Evolutionary conservation across 495 filamentous ascomycete species (phyloP), one percentile per base, ranked within the genome.

Genomic region (Neurospora africana): DNA sequence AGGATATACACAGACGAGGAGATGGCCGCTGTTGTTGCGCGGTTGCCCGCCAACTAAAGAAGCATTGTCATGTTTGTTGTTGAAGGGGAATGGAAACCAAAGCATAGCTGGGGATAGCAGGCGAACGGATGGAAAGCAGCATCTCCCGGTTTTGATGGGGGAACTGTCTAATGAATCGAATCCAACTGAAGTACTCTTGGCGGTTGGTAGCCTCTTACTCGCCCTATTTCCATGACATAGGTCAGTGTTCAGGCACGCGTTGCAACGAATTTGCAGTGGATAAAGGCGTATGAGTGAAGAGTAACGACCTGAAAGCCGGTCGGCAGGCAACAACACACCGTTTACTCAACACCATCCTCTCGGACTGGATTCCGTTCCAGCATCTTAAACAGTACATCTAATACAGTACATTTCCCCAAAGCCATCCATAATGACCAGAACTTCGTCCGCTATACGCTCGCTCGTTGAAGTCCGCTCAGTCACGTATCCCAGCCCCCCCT

Each of bases 1-100:
- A 91, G 91, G 81, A 98, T 99, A 86, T 98, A 99, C 85, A 91
- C 89, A 71, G 95, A 99, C 76, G 93, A 92, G 79, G 95, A 98
- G 83, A 99, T 99, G 95, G 91, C 91, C 69, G 84, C 87, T 72
- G 93, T 96, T 75, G 95, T 99, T 70, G 89, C 89, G 74, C 89
- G 93, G 75, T 82, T 88, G 78, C 86, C 86, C 21, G 84, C 86
- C 21, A 88, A 88, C 78, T 88, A 80, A 73, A 33, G 53, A 35
- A 44, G 30, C 11, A 17, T 10, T 7, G 27, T 13, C 27, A 35
- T 65, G 30, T 65, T 19, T 33, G 3, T 61, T 61, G 27, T 19
- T n/a, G 10, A 37, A 15, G 17, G 37, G 37, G 8, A 33, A 30
- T 15, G 23, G 37, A 35, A 37, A 40, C 17, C 1, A 58, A 65